These are phyloP conservation scores for Selenicereus undatus DNA, from an alignment of 148 eudicot genomes.

Conservation along the genomic window DNA sequence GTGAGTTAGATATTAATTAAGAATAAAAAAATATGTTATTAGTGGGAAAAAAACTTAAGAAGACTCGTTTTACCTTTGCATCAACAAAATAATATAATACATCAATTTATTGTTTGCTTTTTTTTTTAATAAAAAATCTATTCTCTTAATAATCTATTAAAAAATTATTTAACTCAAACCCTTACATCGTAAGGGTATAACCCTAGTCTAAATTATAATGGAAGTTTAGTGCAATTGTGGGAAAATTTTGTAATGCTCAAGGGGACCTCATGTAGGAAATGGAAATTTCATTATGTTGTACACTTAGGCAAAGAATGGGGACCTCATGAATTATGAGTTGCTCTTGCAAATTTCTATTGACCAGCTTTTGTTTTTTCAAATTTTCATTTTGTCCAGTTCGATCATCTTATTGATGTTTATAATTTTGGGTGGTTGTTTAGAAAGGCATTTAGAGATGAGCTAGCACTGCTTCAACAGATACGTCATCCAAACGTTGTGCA, in stretches of 20 bases:
- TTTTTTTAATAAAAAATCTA: too few species aligned
- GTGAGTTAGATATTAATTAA: too few species aligned
- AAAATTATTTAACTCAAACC: too few species aligned
- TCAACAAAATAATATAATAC: too few species aligned
- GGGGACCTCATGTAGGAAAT: background rate
- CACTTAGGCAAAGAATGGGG: background rate
- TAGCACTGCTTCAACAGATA: conserved; percentile 70
- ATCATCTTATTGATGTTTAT: background rate
- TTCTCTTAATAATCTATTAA: too few species aligned
- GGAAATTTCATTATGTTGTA: background rate
- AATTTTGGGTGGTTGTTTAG: conserved; percentile 25
- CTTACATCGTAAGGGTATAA: too few species aligned
- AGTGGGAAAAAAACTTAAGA: too few species aligned
- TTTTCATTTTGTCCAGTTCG: background rate
- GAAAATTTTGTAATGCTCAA: background rate
- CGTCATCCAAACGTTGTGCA: conserved; percentile 97
- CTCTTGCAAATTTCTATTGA: background rate
- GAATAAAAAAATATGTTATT: too few species aligned
- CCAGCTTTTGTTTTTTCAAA: background rate
- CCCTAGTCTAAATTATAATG: background rate
- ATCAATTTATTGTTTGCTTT: too few species aligned
- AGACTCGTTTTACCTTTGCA: too few species aligned
- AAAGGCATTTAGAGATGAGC: conserved; percentile 77
- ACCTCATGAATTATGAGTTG: background rate
- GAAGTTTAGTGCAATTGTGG: background rate